A percentile compares a stretch with the other conserved stretches of the same genome.
phyloP scores from a whole-genome alignment of 768 basidiomycete genomes.

The Nidula microcarpa region DNA sequence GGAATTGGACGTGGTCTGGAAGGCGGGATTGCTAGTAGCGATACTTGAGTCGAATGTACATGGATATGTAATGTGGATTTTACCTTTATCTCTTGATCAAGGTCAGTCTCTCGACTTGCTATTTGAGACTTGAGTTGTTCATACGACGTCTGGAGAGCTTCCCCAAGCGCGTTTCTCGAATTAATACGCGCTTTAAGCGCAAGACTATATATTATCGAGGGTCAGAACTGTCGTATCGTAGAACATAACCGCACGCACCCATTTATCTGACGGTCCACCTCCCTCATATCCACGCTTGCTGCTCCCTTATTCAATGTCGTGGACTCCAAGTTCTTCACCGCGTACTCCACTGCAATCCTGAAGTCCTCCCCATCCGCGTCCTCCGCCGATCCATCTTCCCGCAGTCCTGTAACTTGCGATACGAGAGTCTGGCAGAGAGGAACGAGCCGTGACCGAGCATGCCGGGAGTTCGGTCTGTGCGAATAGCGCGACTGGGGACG shows the following conservation, averaged over 20 bases:
- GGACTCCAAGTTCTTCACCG: slow-evolving; percentile 55
- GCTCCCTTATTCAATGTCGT: slow-evolving; percentile 52
- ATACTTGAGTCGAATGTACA: not conserved
- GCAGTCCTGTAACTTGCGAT: slow-evolving; percentile 49
- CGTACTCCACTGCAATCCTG: slow-evolving; percentile 50
- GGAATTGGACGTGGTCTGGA: slow-evolving; percentile 70
- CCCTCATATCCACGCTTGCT: slow-evolving; percentile 50
- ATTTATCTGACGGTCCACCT: slow-evolving; percentile 51
- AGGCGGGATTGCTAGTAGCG: slow-evolving; percentile 4
- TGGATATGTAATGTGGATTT: not conserved
- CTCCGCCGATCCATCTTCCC: slow-evolving; percentile 32
- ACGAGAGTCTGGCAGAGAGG: slow-evolving; percentile 54
- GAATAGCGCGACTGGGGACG: slow-evolving; percentile 41
- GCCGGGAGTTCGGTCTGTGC: slow-evolving; percentile 44
- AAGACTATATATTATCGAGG: slow-evolving; percentile 33
- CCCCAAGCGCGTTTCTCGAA: slow-evolving; percentile 55
- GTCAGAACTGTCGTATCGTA: not conserved
- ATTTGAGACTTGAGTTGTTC: slow-evolving; percentile 46
- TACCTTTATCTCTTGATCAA: slow-evolving; percentile 68
- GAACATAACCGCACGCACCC: slow-evolving; percentile 40
- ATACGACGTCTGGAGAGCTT: slow-evolving; percentile 56
- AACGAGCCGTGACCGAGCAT: slow-evolving; percentile 50
- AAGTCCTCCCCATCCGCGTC: slow-evolving; percentile 36
- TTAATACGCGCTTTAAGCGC: slow-evolving; percentile 69
- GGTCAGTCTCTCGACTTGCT: slow-evolving; percentile 41